Evolutionary conservation across 2,329 filamentous ascomycete genomes (phyloP), one percentile per base, ranked within the genome.

Genomic region (Phialemoniopsis sp.): DNA sequence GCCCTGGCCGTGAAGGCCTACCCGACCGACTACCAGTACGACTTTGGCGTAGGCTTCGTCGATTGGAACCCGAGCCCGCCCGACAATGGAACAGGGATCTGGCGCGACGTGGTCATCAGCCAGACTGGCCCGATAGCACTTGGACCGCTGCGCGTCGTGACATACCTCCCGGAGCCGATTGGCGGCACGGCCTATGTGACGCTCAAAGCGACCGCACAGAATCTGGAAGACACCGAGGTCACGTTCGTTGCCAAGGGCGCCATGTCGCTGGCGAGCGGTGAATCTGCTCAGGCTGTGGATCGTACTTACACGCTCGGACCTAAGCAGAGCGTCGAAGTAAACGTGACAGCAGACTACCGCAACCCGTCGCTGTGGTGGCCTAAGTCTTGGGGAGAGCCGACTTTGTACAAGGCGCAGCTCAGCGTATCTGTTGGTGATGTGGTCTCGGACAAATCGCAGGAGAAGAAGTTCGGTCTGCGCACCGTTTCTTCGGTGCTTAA

Each of bases 31-130:
- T 82, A 81, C 51, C 64, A 73, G 13, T 66, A 71, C 17, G 77
- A 83, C 43, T 70, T 83, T 38, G 77, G 72, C 0, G 57, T 80
- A 9, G 76, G 76, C 0, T 82, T 79, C 40, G 70, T 78, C 1
- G 78, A 82, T 48, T 82, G 78, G 78, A 81, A 81, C 39, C 76
- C 76, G 0, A 72, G 73, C 39, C 76, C 78, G 0, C 68, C 75
- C 0, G 79, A 83, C 51, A 81, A 82, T 34, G 78, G 78, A 3
- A 80, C 77, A 0, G 79, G 79, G 0, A 62, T 84, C 8, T 84
- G 80, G 80, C 66, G 80, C 5, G 62, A 81, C 32, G 62, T 83
- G 2, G 66, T 69, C 28, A 39, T 83, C 32, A 73, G 69, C 36
- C 67, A 75, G 52, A 80, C 73, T 0, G 78, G 78, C 0, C 52